Percentiles rank a stretch among this genome's conserved stretches.
phyloP scores from a whole-genome alignment of 257 asterid species.

The Solanum bukasovii region DNA sequence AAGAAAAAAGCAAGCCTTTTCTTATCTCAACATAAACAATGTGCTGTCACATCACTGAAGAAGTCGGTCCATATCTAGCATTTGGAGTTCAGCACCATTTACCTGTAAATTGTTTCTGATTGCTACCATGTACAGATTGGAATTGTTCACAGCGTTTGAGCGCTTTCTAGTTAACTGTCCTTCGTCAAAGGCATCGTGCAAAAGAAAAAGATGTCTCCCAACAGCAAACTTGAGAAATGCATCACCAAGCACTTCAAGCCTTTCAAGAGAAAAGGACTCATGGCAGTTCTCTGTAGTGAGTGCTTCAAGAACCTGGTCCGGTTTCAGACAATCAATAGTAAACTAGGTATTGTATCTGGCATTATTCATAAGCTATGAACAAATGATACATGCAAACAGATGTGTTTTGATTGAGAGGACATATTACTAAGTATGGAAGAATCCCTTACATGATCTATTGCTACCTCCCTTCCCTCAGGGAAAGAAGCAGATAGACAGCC shows the following conservation, averaged over 20 bases:
- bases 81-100: constrained; percentile 8
- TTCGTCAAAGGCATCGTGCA: constrained; percentile 66
- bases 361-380: neutral
- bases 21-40: neutral
- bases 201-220: constrained; percentile 77
- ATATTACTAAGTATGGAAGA: neutral
- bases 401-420: neutral
- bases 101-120: constrained; percentile 70
- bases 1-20: neutral
- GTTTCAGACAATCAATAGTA: constrained; percentile 15
- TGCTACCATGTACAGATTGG: constrained; percentile 58
- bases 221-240: constrained; percentile 95
- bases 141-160: constrained; percentile 72
- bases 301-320: constrained; percentile 92
- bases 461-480: constrained; percentile 71
- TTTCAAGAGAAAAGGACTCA: constrained; percentile 86
- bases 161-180: constrained; percentile 92
- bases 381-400: neutral
- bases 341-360: constrained; percentile 1
- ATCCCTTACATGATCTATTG: constrained; percentile 53
- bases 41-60: neutral
- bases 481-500: constrained; percentile 57
- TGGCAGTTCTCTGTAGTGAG: constrained; percentile 84
- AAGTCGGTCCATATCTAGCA: neutral
- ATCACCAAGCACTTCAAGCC: constrained; percentile 98